Evolutionary conservation across 768 basidiomycete species (phyloP).

Genomic region (Mycena capillaripes): DNA sequence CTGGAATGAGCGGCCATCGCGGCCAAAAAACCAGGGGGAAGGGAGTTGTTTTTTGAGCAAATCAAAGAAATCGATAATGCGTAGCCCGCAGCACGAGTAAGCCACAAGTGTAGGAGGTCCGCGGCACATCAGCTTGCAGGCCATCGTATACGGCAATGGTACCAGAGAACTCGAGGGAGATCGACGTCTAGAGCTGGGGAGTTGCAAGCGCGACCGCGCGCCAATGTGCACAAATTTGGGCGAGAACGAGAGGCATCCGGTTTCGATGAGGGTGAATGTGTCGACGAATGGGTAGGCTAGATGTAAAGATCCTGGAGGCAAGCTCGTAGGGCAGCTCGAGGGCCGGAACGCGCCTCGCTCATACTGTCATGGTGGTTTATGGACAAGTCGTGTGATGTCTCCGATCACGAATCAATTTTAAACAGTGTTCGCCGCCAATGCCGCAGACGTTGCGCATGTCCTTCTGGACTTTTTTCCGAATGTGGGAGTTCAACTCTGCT

Average conservation of each 20-base stretch:
- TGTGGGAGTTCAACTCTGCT: too few relatives aligned
- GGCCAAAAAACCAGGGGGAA: too few relatives aligned
- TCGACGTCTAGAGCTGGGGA: slow-evolving; percentile 14
- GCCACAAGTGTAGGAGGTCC: too few relatives aligned
- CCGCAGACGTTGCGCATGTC: too few relatives aligned
- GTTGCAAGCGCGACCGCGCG: slow-evolving; percentile 11
- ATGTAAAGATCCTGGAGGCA: not conserved
- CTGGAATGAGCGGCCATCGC: too few relatives aligned
- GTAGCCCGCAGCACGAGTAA: too few relatives aligned
- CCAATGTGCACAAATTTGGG: slow-evolving; percentile 7
- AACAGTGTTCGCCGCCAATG: too few relatives aligned
- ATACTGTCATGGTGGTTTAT: not conserved
- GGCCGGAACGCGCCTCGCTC: not conserved
- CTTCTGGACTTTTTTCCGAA: too few relatives aligned
- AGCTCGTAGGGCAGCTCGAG: slow-evolving; percentile 8
- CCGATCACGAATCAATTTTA: too few relatives aligned
- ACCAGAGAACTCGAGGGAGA: not conserved
- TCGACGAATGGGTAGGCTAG: not conserved
- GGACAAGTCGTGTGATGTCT: too few relatives aligned
- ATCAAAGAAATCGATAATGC: too few relatives aligned
- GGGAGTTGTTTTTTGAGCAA: too few relatives aligned
- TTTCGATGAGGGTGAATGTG: not conserved
- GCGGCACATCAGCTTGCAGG: not conserved
- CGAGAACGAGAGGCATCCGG: not conserved
- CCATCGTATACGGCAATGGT: not conserved